A percentile compares a stretch with the other conserved stretches of the same genome.
phyloP scores from a whole-genome alignment of 2,329 filamentous ascomycete species.

The Pseudomassariella vexata region DNA sequence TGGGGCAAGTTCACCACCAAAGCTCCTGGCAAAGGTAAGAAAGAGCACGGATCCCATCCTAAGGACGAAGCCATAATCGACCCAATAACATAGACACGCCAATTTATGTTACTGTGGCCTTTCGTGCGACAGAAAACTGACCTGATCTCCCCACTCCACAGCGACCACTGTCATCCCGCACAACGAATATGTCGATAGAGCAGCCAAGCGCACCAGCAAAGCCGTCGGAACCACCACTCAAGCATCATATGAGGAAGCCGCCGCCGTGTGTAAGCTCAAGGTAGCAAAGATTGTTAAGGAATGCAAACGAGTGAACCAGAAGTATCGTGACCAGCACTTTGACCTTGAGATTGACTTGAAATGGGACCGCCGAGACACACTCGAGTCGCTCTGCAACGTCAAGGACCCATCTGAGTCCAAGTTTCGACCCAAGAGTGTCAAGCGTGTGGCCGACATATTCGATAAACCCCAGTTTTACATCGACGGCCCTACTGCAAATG shows the following conservation, averaged over 20 bases:
- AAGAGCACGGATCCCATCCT: no score
- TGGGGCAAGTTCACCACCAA: constrained; percentile 69
- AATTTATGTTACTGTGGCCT: no score
- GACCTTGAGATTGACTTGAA: constrained; percentile 76
- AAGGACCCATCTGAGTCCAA: constrained; percentile 12
- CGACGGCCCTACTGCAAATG: constrained; percentile 68
- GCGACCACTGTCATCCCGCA: constrained; percentile 65
- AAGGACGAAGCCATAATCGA: background rate
- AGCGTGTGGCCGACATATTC: constrained; percentile 70
- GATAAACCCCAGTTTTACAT: constrained; percentile 72
- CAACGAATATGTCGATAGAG: constrained; percentile 58
- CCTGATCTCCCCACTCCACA: constrained; percentile 16
- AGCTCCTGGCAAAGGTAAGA: constrained; percentile 60
- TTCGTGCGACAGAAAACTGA: background rate
- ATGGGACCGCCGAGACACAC: constrained; percentile 43
- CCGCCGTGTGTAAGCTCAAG: constrained; percentile 60
- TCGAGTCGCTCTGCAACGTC: constrained; percentile 36
- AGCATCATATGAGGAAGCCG: constrained; percentile 68
- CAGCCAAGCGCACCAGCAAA: constrained; percentile 49
- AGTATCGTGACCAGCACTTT: constrained; percentile 82
- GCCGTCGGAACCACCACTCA: constrained; percentile 47
- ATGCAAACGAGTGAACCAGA: constrained; percentile 74
- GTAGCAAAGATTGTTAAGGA: constrained; percentile 56
- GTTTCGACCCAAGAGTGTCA: constrained; percentile 50
- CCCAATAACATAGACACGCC: background rate